Conservation (phyloP, 805 yeast species). For the Sungouiella blattae region DNA sequence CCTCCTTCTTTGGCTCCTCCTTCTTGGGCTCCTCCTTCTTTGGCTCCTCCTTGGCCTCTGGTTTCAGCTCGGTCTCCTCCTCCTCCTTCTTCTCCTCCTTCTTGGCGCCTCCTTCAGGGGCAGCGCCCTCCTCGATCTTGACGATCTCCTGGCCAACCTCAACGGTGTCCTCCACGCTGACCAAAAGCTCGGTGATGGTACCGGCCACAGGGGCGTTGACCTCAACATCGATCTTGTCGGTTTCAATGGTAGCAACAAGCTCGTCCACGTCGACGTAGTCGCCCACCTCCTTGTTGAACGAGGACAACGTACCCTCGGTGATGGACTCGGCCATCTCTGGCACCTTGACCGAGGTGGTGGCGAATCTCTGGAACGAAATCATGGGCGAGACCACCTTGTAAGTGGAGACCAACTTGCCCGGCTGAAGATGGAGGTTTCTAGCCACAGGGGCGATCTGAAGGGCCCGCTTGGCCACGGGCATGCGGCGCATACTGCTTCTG, state of each 20-base stretch:
- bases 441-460: slow-evolving; percentile 12
- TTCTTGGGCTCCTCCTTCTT: slow-evolving; percentile 18
- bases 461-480: slow-evolving; percentile 16
- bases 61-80: slow-evolving; percentile 13
- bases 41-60: slow-evolving; percentile 14
- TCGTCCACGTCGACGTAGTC: slow-evolving; percentile 86
- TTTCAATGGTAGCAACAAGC: slow-evolving; percentile 92
- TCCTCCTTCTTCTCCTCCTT: slow-evolving; percentile 20
- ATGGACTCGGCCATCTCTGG: slow-evolving; percentile 99
- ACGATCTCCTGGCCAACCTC: slow-evolving; percentile 92
- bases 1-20: slow-evolving; percentile 28
- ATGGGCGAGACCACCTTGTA: slow-evolving; percentile 1
- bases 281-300: slow-evolving; percentile 71
- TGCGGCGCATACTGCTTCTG: slow-evolving; percentile 27
- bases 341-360: slow-evolving; percentile 65
- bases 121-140: slow-evolving; percentile 68
- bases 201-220: slow-evolving; percentile 94
- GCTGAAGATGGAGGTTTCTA: slow-evolving; percentile 17
- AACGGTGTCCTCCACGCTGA: slow-evolving; percentile 85
- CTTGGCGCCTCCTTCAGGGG: slow-evolving; percentile 27
- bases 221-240: slow-evolving; percentile 96
- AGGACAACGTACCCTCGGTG: slow-evolving; percentile 88
- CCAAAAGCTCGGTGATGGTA: slow-evolving; percentile 79
- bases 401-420: slow-evolving; percentile 6
- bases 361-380: slow-evolving; percentile 33